Conservation (phyloP, 192 early-diverging fungal species). For the Mortierella claussenii region DNA sequence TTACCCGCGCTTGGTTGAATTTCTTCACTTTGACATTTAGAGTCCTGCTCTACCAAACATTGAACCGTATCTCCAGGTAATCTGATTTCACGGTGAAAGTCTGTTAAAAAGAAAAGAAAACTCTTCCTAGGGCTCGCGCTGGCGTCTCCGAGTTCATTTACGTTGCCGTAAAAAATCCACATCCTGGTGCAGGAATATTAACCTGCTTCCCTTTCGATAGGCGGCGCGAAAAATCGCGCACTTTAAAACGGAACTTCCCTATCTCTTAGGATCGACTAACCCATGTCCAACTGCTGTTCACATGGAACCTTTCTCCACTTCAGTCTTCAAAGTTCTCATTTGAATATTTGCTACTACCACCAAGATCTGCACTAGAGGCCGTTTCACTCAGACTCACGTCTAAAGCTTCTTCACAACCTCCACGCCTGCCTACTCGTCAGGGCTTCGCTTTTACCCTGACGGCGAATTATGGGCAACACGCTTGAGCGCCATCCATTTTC, state of each 20-base stretch:
- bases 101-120: conserved; percentile 81
- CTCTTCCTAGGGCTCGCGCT: conserved; percentile 72
- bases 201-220: conserved; percentile 85
- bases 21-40: conserved; percentile 89
- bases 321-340: conserved; percentile 88
- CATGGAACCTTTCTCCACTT: conserved; percentile 85
- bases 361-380: conserved; percentile 80
- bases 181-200: conserved; percentile 82
- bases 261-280: conserved; percentile 84
- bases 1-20: conserved; percentile 78
- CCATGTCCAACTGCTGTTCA: conserved; percentile 77
- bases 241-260: conserved; percentile 66
- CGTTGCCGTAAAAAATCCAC: conserved; percentile 74
- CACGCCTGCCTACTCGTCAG: conserved; percentile 77
- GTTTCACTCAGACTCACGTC: conserved; percentile 73
- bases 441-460: conserved; percentile 63
- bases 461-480: conserved; percentile 79
- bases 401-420: conserved; percentile 69
- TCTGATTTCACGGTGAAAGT: conserved; percentile 68
- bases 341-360: conserved; percentile 86
- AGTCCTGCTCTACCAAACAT: conserved; percentile 65
- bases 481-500: conserved; percentile 72
- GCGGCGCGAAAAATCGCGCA: conserved; percentile 56
- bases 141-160: conserved; percentile 77
- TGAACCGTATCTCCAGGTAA: conserved; percentile 71